Base-by-base conservation (phyloP, 23 red algal species). In the Gracilaria vermiculophylla region DNA sequence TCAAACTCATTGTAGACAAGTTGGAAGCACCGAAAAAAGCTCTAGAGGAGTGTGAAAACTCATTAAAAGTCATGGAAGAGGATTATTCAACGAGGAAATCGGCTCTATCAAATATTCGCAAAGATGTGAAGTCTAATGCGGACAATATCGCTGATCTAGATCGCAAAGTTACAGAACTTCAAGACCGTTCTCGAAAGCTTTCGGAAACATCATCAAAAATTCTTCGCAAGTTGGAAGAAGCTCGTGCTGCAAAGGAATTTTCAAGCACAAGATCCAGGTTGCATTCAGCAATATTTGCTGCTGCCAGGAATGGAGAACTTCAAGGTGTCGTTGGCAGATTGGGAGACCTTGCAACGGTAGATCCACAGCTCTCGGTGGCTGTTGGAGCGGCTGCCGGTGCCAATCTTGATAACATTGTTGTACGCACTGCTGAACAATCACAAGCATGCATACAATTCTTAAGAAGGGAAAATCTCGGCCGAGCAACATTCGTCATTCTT, bases 401-500 rank as follows among this genome's bases (percentile, higher is more conserved):
- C 8, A 86, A 37, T 82, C 79, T 96, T 21, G 91, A 99, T 56
- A 77, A 92, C 51, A 91, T 99, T 37, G 97, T 99, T 8, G 97
- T 99, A 17, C 40, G 86, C 2, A 88, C 61, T 54, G 93, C 87
- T 11, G 83, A 95, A 16, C 78, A 95, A 67, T 93, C 97, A 9
- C 90, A 95, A 69, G 94, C 90, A 45, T 99, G 97, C 66, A 89
- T 99, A 23, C 90, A 93, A 55, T 94, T 95, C 58, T 42, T 99
- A 9, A 66, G 91, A 0, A 40, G 77, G 9, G 67, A 95, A 40
- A 89, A 93, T 23, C 62, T 99, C 3, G 97, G 97, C 10, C 78
- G 97, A 8, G 81, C 82, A 9, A 95, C 97, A 12, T 99, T 99
- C 84, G 90, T 99, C 42, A 93, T 99, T 64, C 84, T 99, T 0